These are phyloP conservation scores for Oryza meyeriana DNA, from an alignment of 176 grass and related monocot genomes.

Conservation along the genomic window DNA sequence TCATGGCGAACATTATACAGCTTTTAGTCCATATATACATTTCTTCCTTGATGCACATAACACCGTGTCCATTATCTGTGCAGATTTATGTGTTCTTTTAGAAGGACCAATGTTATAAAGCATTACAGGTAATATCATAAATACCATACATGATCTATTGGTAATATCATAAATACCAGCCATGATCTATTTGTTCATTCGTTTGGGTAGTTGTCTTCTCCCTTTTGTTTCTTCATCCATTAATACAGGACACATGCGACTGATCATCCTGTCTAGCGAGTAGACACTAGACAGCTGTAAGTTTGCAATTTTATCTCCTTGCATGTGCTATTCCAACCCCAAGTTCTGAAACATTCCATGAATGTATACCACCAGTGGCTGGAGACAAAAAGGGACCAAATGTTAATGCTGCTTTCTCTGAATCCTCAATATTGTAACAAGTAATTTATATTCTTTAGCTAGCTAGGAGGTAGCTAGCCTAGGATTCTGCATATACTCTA, in stretches of 20 bases:
- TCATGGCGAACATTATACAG: not conserved
- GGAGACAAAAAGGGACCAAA: not conserved
- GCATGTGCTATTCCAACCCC: constrained; percentile 28
- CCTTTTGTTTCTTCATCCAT: constrained; percentile 32
- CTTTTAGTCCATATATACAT: not conserved
- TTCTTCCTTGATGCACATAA: constrained; percentile 5
- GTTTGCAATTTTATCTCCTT: constrained; percentile 28
- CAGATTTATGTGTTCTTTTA: constrained; percentile 28
- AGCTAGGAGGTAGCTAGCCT: not conserved
- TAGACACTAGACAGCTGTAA: constrained; percentile 28
- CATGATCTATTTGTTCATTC: not conserved
- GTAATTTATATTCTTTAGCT: not conserved
- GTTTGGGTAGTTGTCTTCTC: constrained; percentile 13
- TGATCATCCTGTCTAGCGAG: constrained; percentile 40
- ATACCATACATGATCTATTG: not conserved
- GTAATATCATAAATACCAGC: not conserved
- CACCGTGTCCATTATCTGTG: constrained; percentile 6
- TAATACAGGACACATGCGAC: constrained; percentile 33
- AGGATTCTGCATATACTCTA: not conserved
- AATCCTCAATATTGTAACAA: not conserved
- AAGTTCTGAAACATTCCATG: constrained; percentile 23
- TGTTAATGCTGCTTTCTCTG: not conserved
- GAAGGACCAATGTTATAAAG: constrained; percentile 3
- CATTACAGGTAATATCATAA: not conserved
- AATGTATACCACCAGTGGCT: not conserved